These are phyloP conservation scores for Aspergillus nidulans DNA, from an alignment of 495 filamentous ascomycete genomes.

Conservation along the genomic window DNA sequence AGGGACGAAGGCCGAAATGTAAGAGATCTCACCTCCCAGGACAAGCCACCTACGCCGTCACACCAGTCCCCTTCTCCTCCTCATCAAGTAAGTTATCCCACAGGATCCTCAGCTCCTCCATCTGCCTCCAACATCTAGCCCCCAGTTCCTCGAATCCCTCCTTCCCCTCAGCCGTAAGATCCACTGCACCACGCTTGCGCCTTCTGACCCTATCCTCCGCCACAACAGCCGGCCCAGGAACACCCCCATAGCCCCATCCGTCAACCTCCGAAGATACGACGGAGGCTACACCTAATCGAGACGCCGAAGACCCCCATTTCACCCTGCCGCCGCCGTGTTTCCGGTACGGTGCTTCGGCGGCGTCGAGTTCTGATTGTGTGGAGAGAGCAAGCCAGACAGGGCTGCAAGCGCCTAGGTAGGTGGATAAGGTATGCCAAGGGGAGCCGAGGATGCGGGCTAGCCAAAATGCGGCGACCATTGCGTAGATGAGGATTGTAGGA, in stretches of 20 bases:
- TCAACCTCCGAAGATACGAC: slow-evolving; percentile 72
- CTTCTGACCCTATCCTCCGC: slow-evolving; percentile 46
- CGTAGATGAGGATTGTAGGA: slow-evolving; percentile 56
- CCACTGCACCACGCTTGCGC: slow-evolving; percentile 50
- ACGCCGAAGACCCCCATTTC: slow-evolving; percentile 81
- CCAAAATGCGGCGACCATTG: slow-evolving; percentile 62
- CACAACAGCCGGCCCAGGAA: slow-evolving; percentile 47
- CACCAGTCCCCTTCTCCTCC: slow-evolving; percentile 22
- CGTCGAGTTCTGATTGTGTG: slow-evolving; percentile 61
- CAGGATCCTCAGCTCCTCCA: slow-evolving; percentile 73
- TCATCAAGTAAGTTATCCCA: slow-evolving; percentile 67
- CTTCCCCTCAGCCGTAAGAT: slow-evolving; percentile 59
- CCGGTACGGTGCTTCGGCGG: slow-evolving; percentile 45
- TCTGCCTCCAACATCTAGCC: slow-evolving; percentile 68
- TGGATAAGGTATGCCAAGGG: slow-evolving; percentile 74
- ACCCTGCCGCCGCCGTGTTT: slow-evolving; percentile 46
- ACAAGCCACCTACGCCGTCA: not conserved
- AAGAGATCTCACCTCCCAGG: not conserved
- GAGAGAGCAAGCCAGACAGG: slow-evolving; percentile 76
- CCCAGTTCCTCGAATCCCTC: slow-evolving; percentile 73
- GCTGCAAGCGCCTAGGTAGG: slow-evolving; percentile 73
- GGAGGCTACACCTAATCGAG: slow-evolving; percentile 51
- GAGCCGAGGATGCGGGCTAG: slow-evolving; percentile 74
- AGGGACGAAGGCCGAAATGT: not conserved
- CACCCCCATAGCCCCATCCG: slow-evolving; percentile 80